Percentiles rank a stretch among this genome's conserved stretches.
Evolutionary conservation across 2,329 filamentous ascomycete genomes (phyloP).

Genomic region (Rugonectria rugulosa): DNA sequence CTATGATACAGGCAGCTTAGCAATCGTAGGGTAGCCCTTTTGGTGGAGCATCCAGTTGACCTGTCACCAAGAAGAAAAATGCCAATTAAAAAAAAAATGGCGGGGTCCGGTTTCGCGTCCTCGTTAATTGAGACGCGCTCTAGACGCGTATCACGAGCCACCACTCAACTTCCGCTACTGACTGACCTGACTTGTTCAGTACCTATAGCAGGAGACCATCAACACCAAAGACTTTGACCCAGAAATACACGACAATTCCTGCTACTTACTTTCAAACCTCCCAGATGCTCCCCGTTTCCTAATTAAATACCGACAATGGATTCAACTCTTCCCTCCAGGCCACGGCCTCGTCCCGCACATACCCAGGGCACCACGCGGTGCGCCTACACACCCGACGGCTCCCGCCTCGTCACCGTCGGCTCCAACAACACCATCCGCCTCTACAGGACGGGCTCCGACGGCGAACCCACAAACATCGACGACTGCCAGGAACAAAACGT

Average conservation of each 20-base stretch:
- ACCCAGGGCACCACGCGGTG: conserved; percentile 87
- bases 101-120: conserved; percentile 37
- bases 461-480: conserved; percentile 91
- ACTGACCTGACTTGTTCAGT: neutral
- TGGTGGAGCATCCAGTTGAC: conserved; percentile 24
- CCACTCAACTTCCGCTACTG: conserved; percentile 14
- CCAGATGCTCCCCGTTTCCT: conserved; percentile 19
- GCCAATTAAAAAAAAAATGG: conserved; percentile 27
- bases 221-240: neutral
- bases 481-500: conserved; percentile 88
- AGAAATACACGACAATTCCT: neutral
- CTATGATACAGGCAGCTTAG: conserved; percentile 7
- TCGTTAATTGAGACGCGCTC: conserved; percentile 51
- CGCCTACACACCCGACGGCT: conserved; percentile 88
- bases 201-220: neutral
- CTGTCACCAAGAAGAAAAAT: conserved; percentile 20
- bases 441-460: conserved; percentile 89
- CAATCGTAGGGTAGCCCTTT: conserved; percentile 19
- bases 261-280: neutral
- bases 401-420: conserved; percentile 87
- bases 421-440: conserved; percentile 93
- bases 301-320: conserved; percentile 42
- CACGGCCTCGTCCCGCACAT: conserved; percentile 74
- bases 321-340: conserved; percentile 49
- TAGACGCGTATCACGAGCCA: conserved; percentile 47